These are phyloP conservation scores for Phoma herbarum DNA, from an alignment of 2,329 filamentous ascomycete species.

Conservation along the genomic window DNA sequence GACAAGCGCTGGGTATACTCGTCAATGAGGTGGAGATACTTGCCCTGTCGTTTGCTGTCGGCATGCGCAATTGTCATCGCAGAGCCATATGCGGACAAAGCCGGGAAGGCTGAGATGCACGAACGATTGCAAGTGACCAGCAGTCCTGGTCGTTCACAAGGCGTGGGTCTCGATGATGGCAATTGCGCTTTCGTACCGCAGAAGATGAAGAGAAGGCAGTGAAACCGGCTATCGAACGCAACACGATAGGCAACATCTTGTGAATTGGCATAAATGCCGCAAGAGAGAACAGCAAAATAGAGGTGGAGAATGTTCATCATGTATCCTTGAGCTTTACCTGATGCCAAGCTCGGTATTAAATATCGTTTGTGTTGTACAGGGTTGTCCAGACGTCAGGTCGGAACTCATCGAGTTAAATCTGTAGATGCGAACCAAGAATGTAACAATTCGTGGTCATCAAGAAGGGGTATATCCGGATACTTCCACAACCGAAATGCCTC, in stretches of 20 bases:
- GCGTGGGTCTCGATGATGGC: neutral
- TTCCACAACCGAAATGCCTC: neutral
- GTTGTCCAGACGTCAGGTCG: slow-evolving; percentile 29
- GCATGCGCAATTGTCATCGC: neutral
- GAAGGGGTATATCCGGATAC: slow-evolving; percentile 27
- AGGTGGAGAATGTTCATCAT: neutral
- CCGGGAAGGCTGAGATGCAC: neutral
- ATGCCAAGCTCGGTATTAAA: slow-evolving; percentile 7
- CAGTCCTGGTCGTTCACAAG: neutral
- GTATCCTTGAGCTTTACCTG: neutral
- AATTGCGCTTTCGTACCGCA: neutral
- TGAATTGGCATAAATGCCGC: neutral
- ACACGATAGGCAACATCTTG: neutral
- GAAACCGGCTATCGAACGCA: neutral
- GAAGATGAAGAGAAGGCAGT: neutral
- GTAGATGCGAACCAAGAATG: slow-evolving; percentile 13
- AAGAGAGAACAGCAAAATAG: neutral
- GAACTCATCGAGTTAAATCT: slow-evolving; percentile 31
- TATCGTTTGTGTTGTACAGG: slow-evolving; percentile 31
- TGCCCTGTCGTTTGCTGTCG: neutral
- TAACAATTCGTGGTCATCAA: slow-evolving; percentile 13
- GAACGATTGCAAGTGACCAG: slow-evolving; percentile 3
- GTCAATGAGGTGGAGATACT: neutral
- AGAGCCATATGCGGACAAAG: neutral
- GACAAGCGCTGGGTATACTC: neutral